Base-by-base conservation (phyloP, 2,329 filamentous ascomycete species). In the Aspergillus sp. region DNA sequence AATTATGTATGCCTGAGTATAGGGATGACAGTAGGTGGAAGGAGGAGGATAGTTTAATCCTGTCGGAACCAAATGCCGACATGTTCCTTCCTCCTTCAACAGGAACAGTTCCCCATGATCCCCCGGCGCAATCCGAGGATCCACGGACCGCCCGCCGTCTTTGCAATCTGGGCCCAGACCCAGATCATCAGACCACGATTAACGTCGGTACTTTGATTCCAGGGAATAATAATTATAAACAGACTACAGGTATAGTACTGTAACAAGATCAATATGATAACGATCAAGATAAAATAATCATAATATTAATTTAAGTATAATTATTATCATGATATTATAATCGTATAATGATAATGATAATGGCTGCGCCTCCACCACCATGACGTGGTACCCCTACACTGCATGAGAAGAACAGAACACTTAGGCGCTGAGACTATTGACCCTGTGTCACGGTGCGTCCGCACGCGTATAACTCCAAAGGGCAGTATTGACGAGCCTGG, bases 291-390 rank as follows among this genome's bases (percentile, higher is more conserved):
- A 22, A 7, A 22, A 22, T 22, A 22, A 22, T 22, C 1, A 22
- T 22, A 22, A 22, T 22, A 22, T 6, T 22, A 22, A 22, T 22
- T 1, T 7, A 22, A 22, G 22, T 22, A 22, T 7, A 22, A n/a
- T n/a, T n/a, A n/a, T n/a, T n/a, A n/a, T n/a, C n/a, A n/a, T n/a
- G n/a, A n/a, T n/a, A n/a, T n/a, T 22, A 22, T 22, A 22, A 22
- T 22, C n/a, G n/a, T 22, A 22, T 7, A 22, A 22, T 22, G 5
- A 22, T 22, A 22, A 22, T 22, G 5, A 22, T 22, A 6, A 22
- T 22, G 22, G 54, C 54, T 57, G 54, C 54, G 54, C 54, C 54
- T 57, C 54, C 54, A 57, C 54, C 32, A 45, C 43, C 35, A 51
- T 54, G 54, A 52, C 47, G 49, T 57, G 52, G 54, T 54, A 22